phyloP scores from a whole-genome alignment of 169 alveolate genomes.

The Cryptosporidium parvum region DNA sequence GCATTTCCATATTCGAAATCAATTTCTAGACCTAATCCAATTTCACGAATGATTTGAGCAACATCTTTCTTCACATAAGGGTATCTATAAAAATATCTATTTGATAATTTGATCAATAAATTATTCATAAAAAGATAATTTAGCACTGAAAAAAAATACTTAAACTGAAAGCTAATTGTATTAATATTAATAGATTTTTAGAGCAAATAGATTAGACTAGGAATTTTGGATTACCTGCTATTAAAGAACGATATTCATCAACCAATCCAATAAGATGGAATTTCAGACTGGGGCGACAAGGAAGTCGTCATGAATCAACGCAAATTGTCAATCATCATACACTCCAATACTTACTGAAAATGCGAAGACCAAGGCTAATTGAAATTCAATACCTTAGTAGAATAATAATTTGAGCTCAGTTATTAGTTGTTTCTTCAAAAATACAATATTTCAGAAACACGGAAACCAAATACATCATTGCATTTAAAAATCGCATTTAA shows the following conservation, averaged over 20 bases:
- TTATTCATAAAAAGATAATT: not conserved
- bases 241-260: not conserved
- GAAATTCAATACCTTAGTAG: not conserved
- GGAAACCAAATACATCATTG: conserved; percentile 76
- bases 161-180: conserved; percentile 8
- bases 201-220: not conserved
- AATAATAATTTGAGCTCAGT: conserved; percentile 11
- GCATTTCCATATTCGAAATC: not conserved
- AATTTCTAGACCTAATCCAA: not conserved
- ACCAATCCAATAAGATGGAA: conserved; percentile 4
- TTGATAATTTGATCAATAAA: not conserved
- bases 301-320: conserved; percentile 26
- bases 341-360: not conserved
- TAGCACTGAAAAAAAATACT: not conserved
- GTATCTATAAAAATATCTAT: not conserved
- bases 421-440: conserved; percentile 51
- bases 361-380: not conserved
- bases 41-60: not conserved
- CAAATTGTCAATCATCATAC: conserved; percentile 59
- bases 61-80: not conserved
- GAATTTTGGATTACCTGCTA: not conserved
- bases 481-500: not conserved
- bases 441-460: conserved; percentile 70
- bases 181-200: not conserved
- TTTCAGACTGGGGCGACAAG: conserved; percentile 77